Conservation (phyloP, 768 basidiomycete species). For the Mycena floridula region DNA sequence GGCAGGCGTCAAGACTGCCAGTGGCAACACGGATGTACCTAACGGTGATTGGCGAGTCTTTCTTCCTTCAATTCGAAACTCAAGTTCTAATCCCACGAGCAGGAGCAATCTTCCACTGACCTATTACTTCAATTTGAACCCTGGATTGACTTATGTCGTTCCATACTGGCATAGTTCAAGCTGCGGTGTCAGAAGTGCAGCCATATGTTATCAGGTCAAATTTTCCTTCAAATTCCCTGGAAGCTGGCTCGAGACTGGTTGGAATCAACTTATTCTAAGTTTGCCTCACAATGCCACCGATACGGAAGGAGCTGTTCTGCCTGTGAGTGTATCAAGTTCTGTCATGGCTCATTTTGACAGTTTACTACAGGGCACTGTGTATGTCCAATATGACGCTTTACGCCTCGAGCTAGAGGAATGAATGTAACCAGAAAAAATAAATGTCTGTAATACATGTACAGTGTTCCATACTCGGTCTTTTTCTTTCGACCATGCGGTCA, state of each 20-base stretch:
- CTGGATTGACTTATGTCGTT: conserved; percentile 13
- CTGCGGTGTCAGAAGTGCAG: neutral
- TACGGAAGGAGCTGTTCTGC: conserved; percentile 2
- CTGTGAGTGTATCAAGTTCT: conserved; percentile 6
- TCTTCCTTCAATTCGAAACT: neutral
- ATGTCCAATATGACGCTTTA: conserved; percentile 20
- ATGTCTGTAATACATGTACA: too few relatives aligned
- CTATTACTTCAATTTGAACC: conserved; percentile 4
- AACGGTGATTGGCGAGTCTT: conserved; percentile 6
- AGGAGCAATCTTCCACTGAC: conserved; percentile 8
- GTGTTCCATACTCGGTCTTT: too few relatives aligned
- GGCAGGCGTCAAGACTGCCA: conserved; percentile 18
- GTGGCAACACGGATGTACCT: conserved; percentile 18
- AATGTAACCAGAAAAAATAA: too few relatives aligned
- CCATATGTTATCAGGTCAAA: neutral
- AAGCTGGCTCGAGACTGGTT: neutral
- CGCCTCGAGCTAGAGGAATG: conserved; percentile 11
- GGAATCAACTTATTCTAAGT: neutral
- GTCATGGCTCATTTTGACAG: neutral
- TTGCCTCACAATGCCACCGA: neutral
- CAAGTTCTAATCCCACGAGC: conserved; percentile 2
- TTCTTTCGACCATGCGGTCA: too few relatives aligned
- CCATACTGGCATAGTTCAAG: neutral
- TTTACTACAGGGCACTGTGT: conserved; percentile 5
- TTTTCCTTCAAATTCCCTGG: neutral